Evolutionary conservation across 2,329 filamentous ascomycete genomes (phyloP), one percentile per base, ranked within the genome.

Genomic region (Calonectria hongkongensis): DNA sequence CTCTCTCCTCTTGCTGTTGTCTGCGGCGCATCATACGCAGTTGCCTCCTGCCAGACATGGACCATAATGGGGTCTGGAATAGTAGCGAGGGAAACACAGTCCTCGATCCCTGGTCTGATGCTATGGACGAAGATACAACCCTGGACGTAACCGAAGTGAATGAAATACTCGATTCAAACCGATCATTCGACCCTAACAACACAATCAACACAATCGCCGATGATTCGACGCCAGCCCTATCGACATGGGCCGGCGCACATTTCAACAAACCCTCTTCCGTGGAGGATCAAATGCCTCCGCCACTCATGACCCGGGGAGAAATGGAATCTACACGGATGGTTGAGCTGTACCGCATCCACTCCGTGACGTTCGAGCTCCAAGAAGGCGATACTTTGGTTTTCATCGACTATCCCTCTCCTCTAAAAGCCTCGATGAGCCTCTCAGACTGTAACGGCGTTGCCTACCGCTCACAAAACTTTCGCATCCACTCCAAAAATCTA

Each of bases 401-500:
- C 54, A 80, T 90, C 33, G 83, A 86, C 39, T 84, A 85, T 50
- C 84, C 81, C 9, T 68, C 70, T 62, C 75, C 71, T 21, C 78
- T 72, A 3, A 74, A 66, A 8, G 73, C 71, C 12, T 74, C 66
- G 4, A 56, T 60, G 21, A 75, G 64, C 28, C 70, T 77, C 28
- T 73, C 74, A 33, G 83, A 83, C 76, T 88, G 86, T 76, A 81
- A 82, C 73, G 84, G 80, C 71, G 76, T 80, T 28, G 71, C 74
- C 25, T 83, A 81, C 75, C 76, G 74, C 25, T 82, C 84, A 3
- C 82, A 86, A 39, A 69, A 80, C 27, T 82, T 89, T 67, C 84
- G 84, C 2, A 86, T 90, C 68, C 82, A 86, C 70, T 89, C 88
- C 1, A 77, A 84, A 2, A 88, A 86, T 51, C 83, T 91, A 5